Base-by-base conservation (phyloP, 2,329 filamentous ascomycete species). In the Stagonosporopsis rhizophila region DNA sequence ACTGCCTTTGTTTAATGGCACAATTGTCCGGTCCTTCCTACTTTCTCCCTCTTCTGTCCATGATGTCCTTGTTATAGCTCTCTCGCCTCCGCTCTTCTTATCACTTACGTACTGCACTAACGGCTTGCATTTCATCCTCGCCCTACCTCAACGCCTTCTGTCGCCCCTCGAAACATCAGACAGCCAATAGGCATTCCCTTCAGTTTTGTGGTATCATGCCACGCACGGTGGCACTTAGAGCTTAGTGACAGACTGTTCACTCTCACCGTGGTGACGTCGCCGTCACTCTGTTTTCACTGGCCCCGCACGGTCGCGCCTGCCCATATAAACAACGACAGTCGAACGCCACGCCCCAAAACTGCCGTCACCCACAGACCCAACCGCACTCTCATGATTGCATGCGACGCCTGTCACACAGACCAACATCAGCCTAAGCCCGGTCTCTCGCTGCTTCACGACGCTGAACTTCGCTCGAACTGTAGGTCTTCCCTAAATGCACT, bases 221-320 rank as follows among this genome's bases (percentile, higher is more conserved):
- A 11, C 27, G 8, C 27, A 2, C 27, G 15, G 12, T 32, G 5
- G 12, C 30, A n/a, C 14, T 32, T 6, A n/a, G 1, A 4, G 2
- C 15, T 6, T 32, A 4, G 15, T 15, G 5, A 32, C 30, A n/a
- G 14, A 6, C 6, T 32, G 4, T 32, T 32, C 30, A 32, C 30
- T n/a, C 12, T 32, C 30, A 32, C 30, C 30, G 30, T 4, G 30
- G 30, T 32, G 30, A 32, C 30, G 30, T 32, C 30, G 30, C n/a
- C 7, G 30, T 32, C 30, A 7, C 14, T n/a, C 14, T 8, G 11
- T 6, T 11, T 35, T 35, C 17, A 23, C 40, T 44, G 5, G 51
- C 46, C 46, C 47, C 47, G 42, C 53, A 52, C 53, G 42, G 53
- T 47, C 42, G 32, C 15, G 38, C 25, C 22, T 49, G 20, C 35